phyloP scores from a whole-genome alignment of 129 eudicot genomes.

The Flaveria linearis region DNA sequence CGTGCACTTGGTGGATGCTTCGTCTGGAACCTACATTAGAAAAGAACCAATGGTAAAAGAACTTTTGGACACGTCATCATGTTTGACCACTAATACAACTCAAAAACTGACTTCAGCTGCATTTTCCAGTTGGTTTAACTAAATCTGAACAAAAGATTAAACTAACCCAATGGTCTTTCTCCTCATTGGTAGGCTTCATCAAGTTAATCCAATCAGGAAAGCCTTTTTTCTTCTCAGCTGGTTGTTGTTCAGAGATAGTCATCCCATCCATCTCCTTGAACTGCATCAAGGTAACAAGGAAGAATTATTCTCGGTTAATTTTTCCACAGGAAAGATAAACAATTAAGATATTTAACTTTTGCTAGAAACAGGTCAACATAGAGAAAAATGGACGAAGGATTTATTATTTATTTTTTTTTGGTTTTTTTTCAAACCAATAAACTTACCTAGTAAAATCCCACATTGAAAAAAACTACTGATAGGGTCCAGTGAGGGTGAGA shows the following conservation, averaged over 20 bases:
- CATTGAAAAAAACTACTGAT: not conserved
- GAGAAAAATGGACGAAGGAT: not conserved
- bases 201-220: slow-evolving; percentile 76
- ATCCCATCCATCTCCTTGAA: slow-evolving; percentile 73
- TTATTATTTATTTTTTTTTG: not conserved
- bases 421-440: not conserved
- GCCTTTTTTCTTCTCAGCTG: slow-evolving; percentile 76
- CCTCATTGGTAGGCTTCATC: slow-evolving; percentile 74
- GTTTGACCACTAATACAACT: not conserved
- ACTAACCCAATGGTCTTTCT: slow-evolving; percentile 81
- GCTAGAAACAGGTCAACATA: slow-evolving; percentile 4
- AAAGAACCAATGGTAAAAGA: slow-evolving; percentile 4
- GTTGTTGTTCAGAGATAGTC: slow-evolving; percentile 56
- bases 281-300: slow-evolving; percentile 44
- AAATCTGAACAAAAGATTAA: slow-evolving; percentile 13
- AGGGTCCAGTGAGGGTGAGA: too few relatives aligned
- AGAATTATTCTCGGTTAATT: not conserved
- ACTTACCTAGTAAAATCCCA: too few relatives aligned
- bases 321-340: slow-evolving; percentile 12
- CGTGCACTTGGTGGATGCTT: slow-evolving; percentile 72
- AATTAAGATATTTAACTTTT: not conserved
- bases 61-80: not conserved
- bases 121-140: not conserved
- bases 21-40: slow-evolving; percentile 78
- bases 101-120: not conserved